A percentile compares a stretch with the other conserved stretches of the same genome.
Evolutionary conservation across 768 basidiomycete genomes (phyloP).

Genomic region (button mushroom (Agaricus bisporus)): DNA sequence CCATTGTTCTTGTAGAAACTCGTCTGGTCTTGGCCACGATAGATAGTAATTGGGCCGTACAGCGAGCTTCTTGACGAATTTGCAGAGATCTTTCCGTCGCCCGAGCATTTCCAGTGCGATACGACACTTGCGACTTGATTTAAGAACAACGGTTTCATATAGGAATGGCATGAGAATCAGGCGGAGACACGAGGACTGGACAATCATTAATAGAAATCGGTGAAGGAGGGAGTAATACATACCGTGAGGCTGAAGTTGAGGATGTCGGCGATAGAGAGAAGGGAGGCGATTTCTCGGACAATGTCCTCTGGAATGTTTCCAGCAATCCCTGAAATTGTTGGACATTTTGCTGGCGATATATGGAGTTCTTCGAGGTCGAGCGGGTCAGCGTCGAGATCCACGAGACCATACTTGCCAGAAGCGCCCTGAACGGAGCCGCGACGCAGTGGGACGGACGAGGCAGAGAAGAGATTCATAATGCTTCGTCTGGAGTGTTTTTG

Average conservation of each 20-base stretch:
- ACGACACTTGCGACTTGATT: constrained; percentile 34
- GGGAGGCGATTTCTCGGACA: constrained; percentile 30
- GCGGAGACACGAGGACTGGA: constrained; percentile 26
- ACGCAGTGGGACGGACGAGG: constrained; percentile 24
- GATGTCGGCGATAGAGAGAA: constrained; percentile 30
- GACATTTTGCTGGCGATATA: background rate
- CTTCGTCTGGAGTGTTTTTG: constrained; percentile 20
- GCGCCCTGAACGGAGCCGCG: constrained; percentile 20
- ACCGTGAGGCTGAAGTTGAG: constrained; percentile 37
- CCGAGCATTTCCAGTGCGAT: constrained; percentile 31
- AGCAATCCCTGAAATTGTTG: constrained; percentile 4
- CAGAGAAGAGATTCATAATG: constrained; percentile 25
- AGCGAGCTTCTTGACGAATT: constrained; percentile 34
- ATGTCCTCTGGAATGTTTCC: constrained; percentile 34
- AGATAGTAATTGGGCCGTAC: constrained; percentile 48
- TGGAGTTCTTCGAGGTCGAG: background rate
- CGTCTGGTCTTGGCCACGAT: constrained; percentile 41
- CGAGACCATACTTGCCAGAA: constrained; percentile 12
- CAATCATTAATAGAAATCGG: constrained; percentile 4
- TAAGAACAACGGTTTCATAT: constrained; percentile 38
- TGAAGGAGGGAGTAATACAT: constrained; percentile 14
- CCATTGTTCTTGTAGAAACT: constrained; percentile 33
- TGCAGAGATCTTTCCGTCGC: constrained; percentile 28
- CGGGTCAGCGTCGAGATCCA: constrained; percentile 11
- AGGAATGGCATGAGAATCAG: constrained; percentile 31